Conservation (phyloP, 2,329 filamentous ascomycete genomes). For the Colletotrichum theobromicola region DNA sequence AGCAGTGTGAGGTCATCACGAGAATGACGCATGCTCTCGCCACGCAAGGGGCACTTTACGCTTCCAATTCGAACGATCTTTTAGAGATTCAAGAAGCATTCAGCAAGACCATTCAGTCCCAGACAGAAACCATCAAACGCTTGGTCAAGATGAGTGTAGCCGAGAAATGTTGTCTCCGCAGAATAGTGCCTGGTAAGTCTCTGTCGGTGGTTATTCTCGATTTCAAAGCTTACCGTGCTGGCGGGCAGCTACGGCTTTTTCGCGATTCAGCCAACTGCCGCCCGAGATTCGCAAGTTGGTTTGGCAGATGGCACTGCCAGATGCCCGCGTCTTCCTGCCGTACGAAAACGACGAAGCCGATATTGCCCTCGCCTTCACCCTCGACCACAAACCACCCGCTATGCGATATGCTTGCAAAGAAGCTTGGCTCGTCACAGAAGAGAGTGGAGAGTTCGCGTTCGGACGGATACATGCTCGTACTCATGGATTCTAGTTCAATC, state of each 20-base stretch:
- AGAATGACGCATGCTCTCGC: background rate
- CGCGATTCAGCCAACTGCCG: background rate
- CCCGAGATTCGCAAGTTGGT: background rate
- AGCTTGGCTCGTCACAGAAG: background rate
- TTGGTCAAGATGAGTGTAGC: fast-evolving
- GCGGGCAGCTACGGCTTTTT: background rate
- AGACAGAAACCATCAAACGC: background rate
- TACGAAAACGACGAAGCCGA: background rate
- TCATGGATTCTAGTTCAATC: background rate
- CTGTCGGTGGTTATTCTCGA: fast-evolving
- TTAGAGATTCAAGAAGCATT: background rate
- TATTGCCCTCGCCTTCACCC: no score
- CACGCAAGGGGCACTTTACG: background rate
- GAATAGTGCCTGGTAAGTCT: background rate
- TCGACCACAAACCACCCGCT: background rate
- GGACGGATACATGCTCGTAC: background rate
- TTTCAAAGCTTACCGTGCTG: background rate
- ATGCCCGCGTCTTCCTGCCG: conserved; percentile 26
- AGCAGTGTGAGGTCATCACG: background rate
- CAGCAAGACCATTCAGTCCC: background rate
- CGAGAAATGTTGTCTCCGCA: background rate
- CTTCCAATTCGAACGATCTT: background rate
- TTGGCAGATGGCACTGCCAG: conserved; percentile 1
- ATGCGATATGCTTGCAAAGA: background rate
- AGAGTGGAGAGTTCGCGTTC: background rate